Percentiles rank a stretch among this genome's conserved stretches.
Conservation (phyloP, 2,329 filamentous ascomycete genomes). For the Arthrobotrys conoides region DNA sequence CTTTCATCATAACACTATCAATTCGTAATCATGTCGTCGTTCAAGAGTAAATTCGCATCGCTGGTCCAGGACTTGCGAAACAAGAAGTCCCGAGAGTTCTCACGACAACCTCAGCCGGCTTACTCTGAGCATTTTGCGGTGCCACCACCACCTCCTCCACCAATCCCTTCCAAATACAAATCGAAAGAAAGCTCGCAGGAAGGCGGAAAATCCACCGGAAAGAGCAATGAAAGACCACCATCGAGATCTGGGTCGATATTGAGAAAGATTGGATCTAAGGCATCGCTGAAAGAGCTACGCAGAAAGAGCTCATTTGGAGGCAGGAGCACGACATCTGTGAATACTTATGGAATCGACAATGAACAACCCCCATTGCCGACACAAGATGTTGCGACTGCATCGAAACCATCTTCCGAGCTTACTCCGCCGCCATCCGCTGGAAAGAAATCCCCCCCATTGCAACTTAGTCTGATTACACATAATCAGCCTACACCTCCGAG, state of each 20-base stretch:
- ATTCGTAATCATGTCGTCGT: slow-evolving; percentile 49
- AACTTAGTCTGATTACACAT: slow-evolving; percentile 33
- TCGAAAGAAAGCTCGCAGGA: slow-evolving; percentile 31
- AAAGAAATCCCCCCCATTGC: slow-evolving; percentile 53
- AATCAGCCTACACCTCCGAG: slow-evolving; percentile 52
- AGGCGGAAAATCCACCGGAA: slow-evolving; percentile 33
- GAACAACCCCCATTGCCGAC: slow-evolving; percentile 38
- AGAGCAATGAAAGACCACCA: slow-evolving; percentile 43
- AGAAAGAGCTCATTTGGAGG: slow-evolving; percentile 56
- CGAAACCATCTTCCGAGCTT: slow-evolving; percentile 39
- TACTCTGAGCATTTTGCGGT: slow-evolving; percentile 52
- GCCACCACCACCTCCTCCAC: slow-evolving; percentile 51
- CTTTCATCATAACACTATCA: slow-evolving; percentile 8
- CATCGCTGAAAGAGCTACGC: slow-evolving; percentile 47
- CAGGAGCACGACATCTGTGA: slow-evolving; percentile 48
- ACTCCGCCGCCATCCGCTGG: slow-evolving; percentile 56
- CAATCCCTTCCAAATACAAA: slow-evolving; percentile 39
- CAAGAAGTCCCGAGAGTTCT: slow-evolving; percentile 57
- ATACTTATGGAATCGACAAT: slow-evolving; percentile 47
- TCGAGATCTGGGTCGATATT: slow-evolving; percentile 57
- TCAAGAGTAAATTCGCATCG: slow-evolving; percentile 59
- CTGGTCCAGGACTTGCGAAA: slow-evolving; percentile 59
- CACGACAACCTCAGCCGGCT: slow-evolving; percentile 52
- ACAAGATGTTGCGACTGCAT: slow-evolving; percentile 22
- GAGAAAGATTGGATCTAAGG: slow-evolving; percentile 52